These are phyloP conservation scores for Sporobolus alterniflorus DNA, from an alignment of 202 grass and related monocot genomes.

Conservation along the genomic window DNA sequence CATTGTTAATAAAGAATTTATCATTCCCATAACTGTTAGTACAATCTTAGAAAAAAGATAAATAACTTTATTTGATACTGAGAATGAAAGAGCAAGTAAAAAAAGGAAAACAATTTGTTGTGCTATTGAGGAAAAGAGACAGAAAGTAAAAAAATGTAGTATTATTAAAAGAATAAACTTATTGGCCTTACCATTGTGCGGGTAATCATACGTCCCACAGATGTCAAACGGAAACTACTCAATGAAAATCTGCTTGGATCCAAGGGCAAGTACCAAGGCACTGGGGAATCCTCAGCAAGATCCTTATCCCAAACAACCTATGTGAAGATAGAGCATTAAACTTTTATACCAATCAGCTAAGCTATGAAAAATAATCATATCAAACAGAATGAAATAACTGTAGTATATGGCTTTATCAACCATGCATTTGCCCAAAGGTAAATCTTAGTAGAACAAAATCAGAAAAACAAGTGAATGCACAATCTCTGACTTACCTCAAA, in stretches of 20 bases:
- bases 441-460: conserved; percentile 10
- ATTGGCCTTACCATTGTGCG: conserved; percentile 67
- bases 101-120: conserved; percentile 16
- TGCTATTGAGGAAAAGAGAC: background rate
- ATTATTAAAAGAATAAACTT: background rate
- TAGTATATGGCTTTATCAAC: background rate
- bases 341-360: background rate
- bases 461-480: background rate
- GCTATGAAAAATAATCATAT: conserved; percentile 22
- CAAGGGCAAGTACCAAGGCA: conserved; percentile 93
- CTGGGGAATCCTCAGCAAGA: conserved; percentile 77
- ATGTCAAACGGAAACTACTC: conserved; percentile 89
- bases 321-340: conserved; percentile 27
- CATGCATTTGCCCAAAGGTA: background rate
- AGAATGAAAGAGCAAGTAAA: background rate
- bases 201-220: conserved; percentile 77
- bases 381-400: conserved; percentile 26
- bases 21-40: background rate
- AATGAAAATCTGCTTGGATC: conserved; percentile 79
- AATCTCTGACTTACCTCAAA: conserved; percentile 71
- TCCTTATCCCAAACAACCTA: conserved; percentile 96
- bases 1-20: conserved; percentile 1
- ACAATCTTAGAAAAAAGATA: background rate
- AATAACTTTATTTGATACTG: conserved; percentile 14
- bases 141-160: background rate